Percentiles rank a stretch among this genome's conserved stretches.
These are phyloP conservation scores for Mrakia gelida DNA, from an alignment of 768 basidiomycete genomes.

Conservation along the genomic window DNA sequence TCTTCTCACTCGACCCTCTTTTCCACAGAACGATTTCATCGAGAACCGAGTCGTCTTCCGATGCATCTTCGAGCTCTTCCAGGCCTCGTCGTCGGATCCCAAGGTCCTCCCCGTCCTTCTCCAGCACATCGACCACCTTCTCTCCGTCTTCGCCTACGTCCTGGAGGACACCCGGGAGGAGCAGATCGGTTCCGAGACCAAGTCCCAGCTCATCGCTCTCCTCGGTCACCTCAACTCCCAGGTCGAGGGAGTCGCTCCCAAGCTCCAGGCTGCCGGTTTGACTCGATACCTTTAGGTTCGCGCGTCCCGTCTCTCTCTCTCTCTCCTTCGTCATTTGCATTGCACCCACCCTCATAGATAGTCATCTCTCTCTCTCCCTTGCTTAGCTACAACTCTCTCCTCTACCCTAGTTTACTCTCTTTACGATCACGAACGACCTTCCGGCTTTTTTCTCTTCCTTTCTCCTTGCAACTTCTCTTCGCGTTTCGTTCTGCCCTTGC, in stretches of 20 bases:
- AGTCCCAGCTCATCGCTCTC: constrained; percentile 68
- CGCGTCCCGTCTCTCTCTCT: background rate
- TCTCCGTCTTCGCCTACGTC: constrained; percentile 73
- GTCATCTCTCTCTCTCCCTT: background rate
- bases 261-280: constrained; percentile 23
- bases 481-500: background rate
- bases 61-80: constrained; percentile 82
- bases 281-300: constrained; percentile 20
- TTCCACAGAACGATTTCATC: constrained; percentile 61
- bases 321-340: background rate
- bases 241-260: constrained; percentile 24
- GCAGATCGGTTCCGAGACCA: constrained; percentile 69
- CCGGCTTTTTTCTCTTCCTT: background rate
- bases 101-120: constrained; percentile 53
- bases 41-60: constrained; percentile 89
- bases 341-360: background rate
- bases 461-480: constrained; percentile 10
- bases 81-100: constrained; percentile 57
- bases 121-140: constrained; percentile 70
- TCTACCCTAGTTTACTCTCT: background rate
- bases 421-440: background rate
- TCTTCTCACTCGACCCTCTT: background rate
- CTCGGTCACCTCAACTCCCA: constrained; percentile 57
- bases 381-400: constrained; percentile 2
- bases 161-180: constrained; percentile 70